A percentile compares a stretch with the other conserved stretches of the same genome.
Evolutionary conservation across 139 green algal genomes (phyloP).

Genomic region (Prasinococcaceae sp.): DNA sequence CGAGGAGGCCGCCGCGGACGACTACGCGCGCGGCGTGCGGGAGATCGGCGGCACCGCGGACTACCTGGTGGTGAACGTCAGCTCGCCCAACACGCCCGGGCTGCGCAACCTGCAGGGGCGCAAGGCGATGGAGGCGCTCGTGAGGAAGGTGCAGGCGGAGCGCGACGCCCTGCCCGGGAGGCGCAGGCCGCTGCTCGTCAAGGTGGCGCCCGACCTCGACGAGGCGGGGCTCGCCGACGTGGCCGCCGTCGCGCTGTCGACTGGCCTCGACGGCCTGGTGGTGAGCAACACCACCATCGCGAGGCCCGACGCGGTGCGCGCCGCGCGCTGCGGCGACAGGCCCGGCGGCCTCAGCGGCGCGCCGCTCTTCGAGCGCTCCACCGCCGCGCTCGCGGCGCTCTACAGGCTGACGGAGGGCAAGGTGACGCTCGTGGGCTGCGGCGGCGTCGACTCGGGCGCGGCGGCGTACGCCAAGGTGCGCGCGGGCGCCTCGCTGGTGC

Average conservation of each 20-base stretch:
- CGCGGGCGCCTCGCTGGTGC: constrained; percentile 79
- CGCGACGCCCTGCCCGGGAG: constrained; percentile 55
- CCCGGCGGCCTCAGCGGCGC: constrained; percentile 69
- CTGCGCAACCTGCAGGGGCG: constrained; percentile 47
- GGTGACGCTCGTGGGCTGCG: constrained; percentile 80
- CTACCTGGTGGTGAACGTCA: constrained; percentile 97
- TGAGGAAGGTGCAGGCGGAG: constrained; percentile 36
- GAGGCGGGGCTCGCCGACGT: constrained; percentile 70
- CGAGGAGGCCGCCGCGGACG: constrained; percentile 51
- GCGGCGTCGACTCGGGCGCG: constrained; percentile 59
- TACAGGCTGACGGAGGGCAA: constrained; percentile 35
- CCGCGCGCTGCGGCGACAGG: constrained; percentile 28
- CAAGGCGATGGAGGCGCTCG: constrained; percentile 57
- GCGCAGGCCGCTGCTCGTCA: constrained; percentile 72
- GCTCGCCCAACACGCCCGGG: constrained; percentile 92
- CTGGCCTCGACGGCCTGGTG: constrained; percentile 70
- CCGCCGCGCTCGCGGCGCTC: constrained; percentile 24
- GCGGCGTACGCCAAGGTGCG: constrained; percentile 91
- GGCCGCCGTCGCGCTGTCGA: constrained; percentile 47
- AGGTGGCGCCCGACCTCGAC: constrained; percentile 85
- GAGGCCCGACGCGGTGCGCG: constrained; percentile 33
- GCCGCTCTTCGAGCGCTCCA: constrained; percentile 68
- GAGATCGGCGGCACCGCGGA: constrained; percentile 49
- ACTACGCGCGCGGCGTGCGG: constrained; percentile 54
- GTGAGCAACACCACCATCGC: constrained; percentile 85